Evolutionary conservation across 139 green algal species (phyloP).

Genomic region (Edaphochlamys debaryana): DNA sequence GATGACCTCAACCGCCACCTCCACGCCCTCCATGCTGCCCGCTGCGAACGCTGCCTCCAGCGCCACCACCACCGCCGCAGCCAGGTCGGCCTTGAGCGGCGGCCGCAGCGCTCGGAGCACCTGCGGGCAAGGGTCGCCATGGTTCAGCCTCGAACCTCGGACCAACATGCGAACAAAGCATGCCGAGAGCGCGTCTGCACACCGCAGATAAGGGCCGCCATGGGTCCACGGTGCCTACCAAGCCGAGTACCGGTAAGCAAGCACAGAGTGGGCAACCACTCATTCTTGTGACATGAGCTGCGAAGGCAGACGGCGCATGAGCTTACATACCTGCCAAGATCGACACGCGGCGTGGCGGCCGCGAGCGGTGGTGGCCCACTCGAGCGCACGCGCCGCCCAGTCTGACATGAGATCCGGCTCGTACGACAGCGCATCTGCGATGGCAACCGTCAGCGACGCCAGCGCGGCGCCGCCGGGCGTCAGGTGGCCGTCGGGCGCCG

Average conservation of each 20-base stretch:
- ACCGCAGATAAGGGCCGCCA: not conserved
- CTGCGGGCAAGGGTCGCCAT: slow-evolving; percentile 37
- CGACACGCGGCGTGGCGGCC: slow-evolving; percentile 74
- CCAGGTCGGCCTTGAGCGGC: slow-evolving; percentile 68
- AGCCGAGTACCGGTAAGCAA: too few species aligned
- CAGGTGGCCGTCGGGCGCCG: slow-evolving; percentile 11
- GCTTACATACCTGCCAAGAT: slow-evolving; percentile 84
- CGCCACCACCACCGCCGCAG: slow-evolving; percentile 74
- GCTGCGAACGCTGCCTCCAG: slow-evolving; percentile 80
- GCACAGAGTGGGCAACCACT: too few species aligned
- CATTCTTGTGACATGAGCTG: too few species aligned
- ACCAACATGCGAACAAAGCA: too few species aligned
- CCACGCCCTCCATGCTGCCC: not conserved
- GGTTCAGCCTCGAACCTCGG: too few species aligned
- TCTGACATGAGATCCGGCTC: slow-evolving; percentile 22
- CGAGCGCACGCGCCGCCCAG: slow-evolving; percentile 44
- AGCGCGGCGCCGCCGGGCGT: slow-evolving; percentile 39
- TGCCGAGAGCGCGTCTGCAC: too few species aligned
- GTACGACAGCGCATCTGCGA: slow-evolving; percentile 47
- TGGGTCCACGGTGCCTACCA: not conserved
- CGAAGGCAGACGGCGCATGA: too few species aligned
- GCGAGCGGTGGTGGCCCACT: slow-evolving; percentile 79
- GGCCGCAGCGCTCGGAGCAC: slow-evolving; percentile 82
- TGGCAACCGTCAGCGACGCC: slow-evolving; percentile 54
- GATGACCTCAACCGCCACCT: slow-evolving; percentile 44